Conservation (phyloP, 768 basidiomycete species). For the Xerocomellus chrysenteron region DNA sequence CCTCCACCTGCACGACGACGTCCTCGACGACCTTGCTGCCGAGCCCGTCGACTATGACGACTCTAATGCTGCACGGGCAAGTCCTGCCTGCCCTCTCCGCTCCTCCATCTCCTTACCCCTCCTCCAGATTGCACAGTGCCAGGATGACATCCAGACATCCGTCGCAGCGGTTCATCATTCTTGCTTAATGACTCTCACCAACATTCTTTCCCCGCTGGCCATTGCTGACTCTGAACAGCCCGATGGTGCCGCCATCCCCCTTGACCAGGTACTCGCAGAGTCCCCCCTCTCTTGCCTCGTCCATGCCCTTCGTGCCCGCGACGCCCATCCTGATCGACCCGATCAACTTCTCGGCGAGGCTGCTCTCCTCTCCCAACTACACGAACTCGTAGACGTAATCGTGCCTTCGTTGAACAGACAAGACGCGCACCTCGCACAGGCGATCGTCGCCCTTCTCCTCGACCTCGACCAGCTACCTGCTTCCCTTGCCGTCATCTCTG, state of each 20-base stretch:
- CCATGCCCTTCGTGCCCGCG: conserved; percentile 15
- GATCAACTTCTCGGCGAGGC: conserved; percentile 44
- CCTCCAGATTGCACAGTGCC: conserved; percentile 10
- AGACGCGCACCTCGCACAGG: conserved; percentile 64
- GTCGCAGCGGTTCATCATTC: conserved; percentile 71
- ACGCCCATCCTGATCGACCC: conserved; percentile 1
- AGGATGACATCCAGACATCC: conserved; percentile 70
- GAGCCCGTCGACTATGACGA: conserved; percentile 24
- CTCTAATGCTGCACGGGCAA: conserved; percentile 5
- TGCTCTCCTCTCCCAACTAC: conserved; percentile 60
- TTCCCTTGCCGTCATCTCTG: conserved; percentile 17
- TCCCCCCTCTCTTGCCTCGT: conserved; percentile 21
- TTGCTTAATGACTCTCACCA: conserved; percentile 71
- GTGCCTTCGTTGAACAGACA: conserved; percentile 41
- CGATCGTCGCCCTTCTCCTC: conserved; percentile 66
- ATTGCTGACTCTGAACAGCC: conserved; percentile 57
- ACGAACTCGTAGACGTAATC: conserved; percentile 49
- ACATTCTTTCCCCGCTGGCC: conserved; percentile 47
- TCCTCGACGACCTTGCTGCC: conserved; percentile 23
- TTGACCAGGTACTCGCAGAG: conserved; percentile 17
- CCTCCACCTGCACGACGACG: conserved; percentile 3
- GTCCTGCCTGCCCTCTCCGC: not conserved
- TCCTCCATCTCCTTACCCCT: not conserved
- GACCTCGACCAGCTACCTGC: conserved; percentile 64
- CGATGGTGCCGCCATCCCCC: conserved; percentile 4